phyloP scores from a whole-genome alignment of 2,329 filamentous ascomycete species.

The Paracamarosporium sp. region DNA sequence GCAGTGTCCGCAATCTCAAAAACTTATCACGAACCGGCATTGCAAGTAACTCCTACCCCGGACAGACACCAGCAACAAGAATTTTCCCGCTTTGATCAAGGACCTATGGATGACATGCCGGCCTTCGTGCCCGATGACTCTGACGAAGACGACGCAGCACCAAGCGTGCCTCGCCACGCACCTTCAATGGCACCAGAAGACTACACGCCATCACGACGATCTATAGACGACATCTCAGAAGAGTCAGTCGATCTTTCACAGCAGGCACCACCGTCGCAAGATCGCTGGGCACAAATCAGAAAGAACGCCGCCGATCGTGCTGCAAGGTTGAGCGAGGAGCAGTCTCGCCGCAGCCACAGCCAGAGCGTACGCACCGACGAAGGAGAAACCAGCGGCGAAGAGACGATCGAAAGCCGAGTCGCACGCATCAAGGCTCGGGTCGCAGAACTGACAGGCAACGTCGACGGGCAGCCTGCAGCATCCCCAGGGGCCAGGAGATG shows the following conservation, averaged over 20 bases:
- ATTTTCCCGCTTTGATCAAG: conserved; percentile 81
- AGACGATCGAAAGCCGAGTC: conserved; percentile 95
- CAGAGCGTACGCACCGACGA: conserved; percentile 72
- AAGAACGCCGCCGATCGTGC: conserved; percentile 91
- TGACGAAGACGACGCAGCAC: conserved; percentile 38
- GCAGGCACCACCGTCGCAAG: conserved; percentile 58
- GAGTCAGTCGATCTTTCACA: conserved; percentile 48
- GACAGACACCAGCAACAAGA: conserved; percentile 66
- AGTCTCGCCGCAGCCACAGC: conserved; percentile 61
- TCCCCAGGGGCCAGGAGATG: conserved; percentile 17
- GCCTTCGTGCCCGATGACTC: conserved; percentile 71
- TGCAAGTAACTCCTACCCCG: conserved; percentile 64
- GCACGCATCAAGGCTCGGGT: conserved; percentile 98
- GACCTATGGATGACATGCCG: conserved; percentile 84
- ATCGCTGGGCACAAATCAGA: conserved; percentile 95
- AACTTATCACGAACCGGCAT: conserved; percentile 50
- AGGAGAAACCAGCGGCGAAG: conserved; percentile 92
- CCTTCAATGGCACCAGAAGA: conserved; percentile 21
- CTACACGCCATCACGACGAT: conserved; percentile 26
- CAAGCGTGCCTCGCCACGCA: conserved; percentile 28
- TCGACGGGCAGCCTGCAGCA: conserved; percentile 34
- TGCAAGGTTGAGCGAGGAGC: conserved; percentile 70
- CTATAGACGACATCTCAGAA: conserved; percentile 49
- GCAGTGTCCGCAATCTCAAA: conserved; percentile 27
- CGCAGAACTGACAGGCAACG: conserved; percentile 80